Base-by-base conservation (phyloP, 768 basidiomycete species). In the Lactifluus rugatus region DNA sequence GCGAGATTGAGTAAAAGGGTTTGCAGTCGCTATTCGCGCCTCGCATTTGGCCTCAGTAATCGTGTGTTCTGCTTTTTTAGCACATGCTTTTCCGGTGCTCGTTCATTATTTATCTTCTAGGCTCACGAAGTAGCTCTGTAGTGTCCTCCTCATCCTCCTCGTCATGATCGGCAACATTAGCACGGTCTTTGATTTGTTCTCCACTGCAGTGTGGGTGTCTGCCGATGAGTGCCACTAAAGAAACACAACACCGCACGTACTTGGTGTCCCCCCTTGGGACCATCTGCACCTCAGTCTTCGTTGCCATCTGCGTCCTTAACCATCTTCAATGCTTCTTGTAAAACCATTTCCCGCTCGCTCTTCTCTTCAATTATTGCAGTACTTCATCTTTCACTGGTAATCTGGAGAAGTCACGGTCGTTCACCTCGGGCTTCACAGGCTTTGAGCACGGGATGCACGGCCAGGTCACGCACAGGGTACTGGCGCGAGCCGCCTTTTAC, bases 31-130 rank as follows among this genome's bases (percentile, higher is more conserved):
- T 66, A 95, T 87, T 67, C 91, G 87, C 21, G 78, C 81, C 62
- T 95, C 93, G 53, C 89, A 79, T 41, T 77, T 73, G 34, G 82
- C 80, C 23, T 80, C 80, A 9, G 77, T 70, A 16, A 77, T 70
- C 1, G 78, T 87, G 8, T 81, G 79, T 64, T 87, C 79, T 66
- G 92, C 92, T 42, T 77, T 76, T 44, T 96, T 94, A 69, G 82
- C 76, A 45, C 89, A 77, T 37, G 79, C 86, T 93, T 93, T 72
- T 98, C 96, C 66, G 88, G 93, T 11, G 94, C 94, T 10, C 95
- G 80, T 68, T 98, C 94, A 48, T 85, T 85, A 72, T 96, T 97
- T 65, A 98, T 97, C 75, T 95, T 97, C 72, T 96, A 94, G n/a
- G 78, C 70, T 99, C 96, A 25, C 93, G 84, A 61, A 99, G 76